Evolutionary conservation across 2,329 filamentous ascomycete species (phyloP).

Genomic region (Nannizziopsis barbatae): DNA sequence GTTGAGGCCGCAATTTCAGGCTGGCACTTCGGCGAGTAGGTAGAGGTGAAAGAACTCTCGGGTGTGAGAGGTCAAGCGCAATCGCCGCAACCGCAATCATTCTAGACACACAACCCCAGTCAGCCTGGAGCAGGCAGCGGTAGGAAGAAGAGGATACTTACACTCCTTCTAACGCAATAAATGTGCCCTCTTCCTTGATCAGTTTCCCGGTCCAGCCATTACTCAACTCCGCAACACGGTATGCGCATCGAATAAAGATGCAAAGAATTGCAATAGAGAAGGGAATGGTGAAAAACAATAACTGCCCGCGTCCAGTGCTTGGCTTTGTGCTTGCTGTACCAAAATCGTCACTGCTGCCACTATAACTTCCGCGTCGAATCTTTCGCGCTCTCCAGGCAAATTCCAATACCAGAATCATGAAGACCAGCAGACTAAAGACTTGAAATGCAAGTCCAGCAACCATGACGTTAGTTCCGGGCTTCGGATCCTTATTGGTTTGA

Average conservation of each 20-base stretch:
- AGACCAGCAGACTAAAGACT: conserved; percentile 30
- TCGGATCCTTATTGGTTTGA: conserved; percentile 12
- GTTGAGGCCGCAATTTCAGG: too few species aligned
- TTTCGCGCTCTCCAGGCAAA: conserved; percentile 19
- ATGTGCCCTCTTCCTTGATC: conserved; percentile 45
- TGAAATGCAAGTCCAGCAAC: conserved; percentile 35
- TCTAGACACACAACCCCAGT: not conserved
- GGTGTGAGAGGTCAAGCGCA: conserved; percentile 12
- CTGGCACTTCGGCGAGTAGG: not conserved
- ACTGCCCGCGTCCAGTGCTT: not conserved
- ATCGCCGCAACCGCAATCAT: conserved; percentile 13
- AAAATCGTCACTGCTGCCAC: not conserved
- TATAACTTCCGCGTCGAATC: not conserved
- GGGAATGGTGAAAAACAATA: conserved; percentile 41
- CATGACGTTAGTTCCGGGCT: conserved; percentile 30
- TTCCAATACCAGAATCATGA: conserved; percentile 23
- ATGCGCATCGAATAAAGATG: conserved; percentile 55
- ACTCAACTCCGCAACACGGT: conserved; percentile 55
- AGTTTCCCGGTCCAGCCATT: conserved; percentile 52
- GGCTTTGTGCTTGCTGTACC: not conserved
- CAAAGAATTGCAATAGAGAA: conserved; percentile 49
- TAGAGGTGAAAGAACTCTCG: conserved; percentile 5
- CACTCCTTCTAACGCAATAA: conserved; percentile 47
- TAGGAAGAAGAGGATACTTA: conserved; percentile 8
- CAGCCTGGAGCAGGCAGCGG: not conserved